A percentile compares a stretch with the other conserved stretches of the same genome.
Evolutionary conservation across 441 rosid species (phyloP).

Genomic region (Pelargonium fulgidum): DNA sequence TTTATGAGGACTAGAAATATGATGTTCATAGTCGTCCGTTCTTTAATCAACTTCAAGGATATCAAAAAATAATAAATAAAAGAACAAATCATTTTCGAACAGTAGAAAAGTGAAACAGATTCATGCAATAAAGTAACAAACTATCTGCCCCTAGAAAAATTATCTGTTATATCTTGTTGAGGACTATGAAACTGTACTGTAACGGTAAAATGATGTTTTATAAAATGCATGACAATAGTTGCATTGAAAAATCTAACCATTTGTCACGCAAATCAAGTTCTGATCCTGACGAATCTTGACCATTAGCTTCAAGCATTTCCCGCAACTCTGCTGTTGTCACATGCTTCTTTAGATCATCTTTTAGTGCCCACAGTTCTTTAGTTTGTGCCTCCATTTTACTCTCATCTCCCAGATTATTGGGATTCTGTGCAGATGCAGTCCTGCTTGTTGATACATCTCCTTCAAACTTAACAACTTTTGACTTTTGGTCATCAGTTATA

Average conservation of each 20-base stretch:
- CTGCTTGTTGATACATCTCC: constrained; percentile 36
- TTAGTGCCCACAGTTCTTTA: constrained; percentile 79
- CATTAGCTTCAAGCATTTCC: constrained; percentile 69
- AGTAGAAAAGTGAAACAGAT: no score
- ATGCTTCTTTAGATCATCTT: constrained; percentile 76
- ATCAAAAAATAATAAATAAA: no score
- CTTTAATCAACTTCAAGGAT: no score
- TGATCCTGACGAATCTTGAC: constrained; percentile 73
- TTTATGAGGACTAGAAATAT: no score
- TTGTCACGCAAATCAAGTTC: constrained; percentile 80
- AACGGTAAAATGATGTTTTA: neutral
- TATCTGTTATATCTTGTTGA: no score
- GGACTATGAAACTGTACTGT: no score
- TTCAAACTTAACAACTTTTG: constrained; percentile 49
- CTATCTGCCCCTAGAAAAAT: no score
- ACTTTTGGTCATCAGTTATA: constrained; percentile 36
- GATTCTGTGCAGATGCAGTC: constrained; percentile 25
- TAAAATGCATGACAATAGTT: neutral
- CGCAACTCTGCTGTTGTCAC: constrained; percentile 70
- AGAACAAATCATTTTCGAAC: no score
- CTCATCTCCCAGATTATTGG: constrained; percentile 20
- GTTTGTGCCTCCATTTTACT: constrained; percentile 63
- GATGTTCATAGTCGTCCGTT: no score
- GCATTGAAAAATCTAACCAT: constrained; percentile 43
- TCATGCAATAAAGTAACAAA: no score